phyloP scores from a whole-genome alignment of 1,284 basidiomycete genomes.

The Takashimella koratensis region DNA sequence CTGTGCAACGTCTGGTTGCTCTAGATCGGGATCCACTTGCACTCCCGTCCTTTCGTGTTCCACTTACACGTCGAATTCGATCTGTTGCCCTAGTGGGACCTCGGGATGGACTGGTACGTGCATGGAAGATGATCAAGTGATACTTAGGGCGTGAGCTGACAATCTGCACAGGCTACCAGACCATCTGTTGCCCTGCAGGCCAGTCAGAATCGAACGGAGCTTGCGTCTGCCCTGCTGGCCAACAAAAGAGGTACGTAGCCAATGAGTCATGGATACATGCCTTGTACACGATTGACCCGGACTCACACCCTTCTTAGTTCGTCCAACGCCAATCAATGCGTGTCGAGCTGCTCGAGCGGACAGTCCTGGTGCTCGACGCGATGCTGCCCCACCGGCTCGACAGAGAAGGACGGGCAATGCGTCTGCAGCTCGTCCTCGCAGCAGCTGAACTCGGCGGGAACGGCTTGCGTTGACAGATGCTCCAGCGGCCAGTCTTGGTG shows the following conservation, averaged over 20 bases:
- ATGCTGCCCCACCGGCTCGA: too few species aligned
- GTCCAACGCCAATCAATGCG: not conserved
- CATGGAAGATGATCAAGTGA: too few species aligned
- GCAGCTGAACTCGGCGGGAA: not conserved
- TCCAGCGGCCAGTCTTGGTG: not conserved
- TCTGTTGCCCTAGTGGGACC: not conserved
- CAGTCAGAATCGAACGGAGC: not conserved
- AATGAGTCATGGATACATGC: too few species aligned
- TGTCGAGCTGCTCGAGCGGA: not conserved
- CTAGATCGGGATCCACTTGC: not conserved
- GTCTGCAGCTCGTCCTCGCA: not conserved
- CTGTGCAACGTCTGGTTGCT: not conserved
- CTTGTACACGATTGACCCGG: too few species aligned
- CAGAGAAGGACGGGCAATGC: not conserved
- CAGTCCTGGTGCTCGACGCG: not conserved
- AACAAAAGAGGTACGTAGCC: not conserved
- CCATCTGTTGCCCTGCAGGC: not conserved
- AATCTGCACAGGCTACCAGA: not conserved
- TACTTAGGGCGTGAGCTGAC: not conserved
- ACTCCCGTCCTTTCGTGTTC: not conserved
- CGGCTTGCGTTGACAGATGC: not conserved
- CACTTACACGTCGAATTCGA: not conserved
- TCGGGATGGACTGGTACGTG: too few species aligned
- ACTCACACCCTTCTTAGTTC: too few species aligned
- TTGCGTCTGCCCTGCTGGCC: not conserved